These are phyloP conservation scores for Wickerhamomyces bovis DNA, from an alignment of 805 yeast genomes.

Conservation along the genomic window DNA sequence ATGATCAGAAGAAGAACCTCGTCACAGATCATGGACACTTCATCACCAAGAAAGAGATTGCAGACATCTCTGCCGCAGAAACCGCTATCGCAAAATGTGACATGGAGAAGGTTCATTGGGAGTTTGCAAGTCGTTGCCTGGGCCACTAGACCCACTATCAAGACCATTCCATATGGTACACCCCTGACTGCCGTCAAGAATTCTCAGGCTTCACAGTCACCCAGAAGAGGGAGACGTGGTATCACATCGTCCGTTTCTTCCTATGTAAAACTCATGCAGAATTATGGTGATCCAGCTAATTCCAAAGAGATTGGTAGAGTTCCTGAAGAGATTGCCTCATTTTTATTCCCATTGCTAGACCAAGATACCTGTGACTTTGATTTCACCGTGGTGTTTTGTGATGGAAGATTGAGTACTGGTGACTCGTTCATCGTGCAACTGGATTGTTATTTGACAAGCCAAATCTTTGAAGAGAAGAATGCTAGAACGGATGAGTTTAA, in stretches of 20 bases:
- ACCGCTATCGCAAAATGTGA: constrained; percentile 9
- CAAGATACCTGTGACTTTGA: constrained; percentile 47
- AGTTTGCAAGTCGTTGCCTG: constrained; percentile 55
- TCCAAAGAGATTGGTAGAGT: constrained; percentile 69
- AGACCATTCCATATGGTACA: constrained; percentile 40
- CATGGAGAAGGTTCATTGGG: constrained; percentile 51
- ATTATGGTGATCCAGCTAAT: constrained; percentile 18
- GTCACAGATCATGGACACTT: not conserved
- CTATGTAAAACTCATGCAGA: constrained; percentile 27
- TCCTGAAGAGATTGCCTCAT: constrained; percentile 61
- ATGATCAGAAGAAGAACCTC: not conserved
- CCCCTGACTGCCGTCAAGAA: constrained; percentile 33
- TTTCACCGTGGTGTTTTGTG: constrained; percentile 53
- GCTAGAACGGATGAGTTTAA: constrained; percentile 12
- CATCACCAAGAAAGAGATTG: constrained; percentile 1
- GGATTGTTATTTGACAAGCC: constrained; percentile 52
- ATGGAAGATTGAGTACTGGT: constrained; percentile 59
- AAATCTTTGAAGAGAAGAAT: constrained; percentile 18
- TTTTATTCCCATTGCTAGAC: constrained; percentile 60
- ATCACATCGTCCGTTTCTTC: constrained; percentile 25
- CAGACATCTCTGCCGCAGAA: constrained; percentile 4
- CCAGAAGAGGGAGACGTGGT: constrained; percentile 19
- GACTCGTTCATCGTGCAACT: constrained; percentile 67
- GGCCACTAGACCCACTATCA: constrained; percentile 63
- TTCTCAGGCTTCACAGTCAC: constrained; percentile 24